Evolutionary conservation across 2,329 filamentous ascomycete species (phyloP).

Genomic region (Ophiocordyceps camponoti-floridani): DNA sequence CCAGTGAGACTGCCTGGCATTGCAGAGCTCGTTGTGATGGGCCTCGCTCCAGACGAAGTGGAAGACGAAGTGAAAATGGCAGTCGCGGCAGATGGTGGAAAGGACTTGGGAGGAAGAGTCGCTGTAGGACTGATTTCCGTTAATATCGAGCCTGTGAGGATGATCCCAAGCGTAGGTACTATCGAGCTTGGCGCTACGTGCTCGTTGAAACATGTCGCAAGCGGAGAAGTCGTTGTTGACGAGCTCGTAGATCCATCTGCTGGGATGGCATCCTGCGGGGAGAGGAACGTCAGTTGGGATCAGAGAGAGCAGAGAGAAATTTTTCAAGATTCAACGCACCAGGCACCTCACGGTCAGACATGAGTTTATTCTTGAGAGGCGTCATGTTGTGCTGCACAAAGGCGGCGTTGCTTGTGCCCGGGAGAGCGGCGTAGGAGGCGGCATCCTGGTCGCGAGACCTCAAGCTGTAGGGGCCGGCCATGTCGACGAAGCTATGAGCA

Average conservation of each 20-base stretch:
- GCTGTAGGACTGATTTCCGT: constrained; percentile 19
- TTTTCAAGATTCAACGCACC: constrained; percentile 8
- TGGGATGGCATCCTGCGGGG: constrained; percentile 16
- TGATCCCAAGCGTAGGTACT: constrained; percentile 16
- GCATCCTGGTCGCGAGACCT: constrained; percentile 11
- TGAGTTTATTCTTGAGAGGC: constrained; percentile 13
- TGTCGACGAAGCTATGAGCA: constrained; percentile 3
- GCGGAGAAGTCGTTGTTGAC: constrained; percentile 17
- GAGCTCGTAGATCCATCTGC: constrained; percentile 23
- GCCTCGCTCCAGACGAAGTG: constrained; percentile 15
- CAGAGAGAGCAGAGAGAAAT: neutral
- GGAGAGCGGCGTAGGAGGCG: constrained; percentile 13
- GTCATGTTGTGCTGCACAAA: constrained; percentile 15
- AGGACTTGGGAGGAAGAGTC: constrained; percentile 10
- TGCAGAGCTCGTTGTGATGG: constrained; percentile 12
- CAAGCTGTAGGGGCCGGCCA: constrained; percentile 12
- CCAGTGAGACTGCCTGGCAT: constrained; percentile 14
- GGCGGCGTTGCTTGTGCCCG: constrained; percentile 11
- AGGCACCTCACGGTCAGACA: constrained; percentile 7
- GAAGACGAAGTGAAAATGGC: constrained; percentile 23
- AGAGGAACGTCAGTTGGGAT: neutral
- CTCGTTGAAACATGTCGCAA: constrained; percentile 18
- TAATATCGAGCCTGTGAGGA: constrained; percentile 17
- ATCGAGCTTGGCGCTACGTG: constrained; percentile 11
- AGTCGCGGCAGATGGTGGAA: constrained; percentile 21